Percentiles rank a stretch among this genome's conserved stretches.
Evolutionary conservation across 2,329 filamentous ascomycete genomes (phyloP).

Genomic region (Sarocladiaceae sp.): DNA sequence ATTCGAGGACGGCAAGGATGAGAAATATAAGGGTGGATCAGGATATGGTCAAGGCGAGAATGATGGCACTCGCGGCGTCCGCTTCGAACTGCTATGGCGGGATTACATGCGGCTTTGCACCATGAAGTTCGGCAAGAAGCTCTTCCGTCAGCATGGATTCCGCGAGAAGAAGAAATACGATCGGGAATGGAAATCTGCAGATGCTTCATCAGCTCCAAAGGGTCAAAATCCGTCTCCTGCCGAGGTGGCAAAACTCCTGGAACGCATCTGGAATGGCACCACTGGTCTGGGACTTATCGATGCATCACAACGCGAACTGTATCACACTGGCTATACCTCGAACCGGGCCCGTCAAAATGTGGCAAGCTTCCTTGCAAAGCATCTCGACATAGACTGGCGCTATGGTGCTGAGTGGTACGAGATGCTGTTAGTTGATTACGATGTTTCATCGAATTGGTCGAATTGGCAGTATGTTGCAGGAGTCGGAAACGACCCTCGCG

Average conservation of each 20-base stretch:
- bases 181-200: conserved; percentile 43
- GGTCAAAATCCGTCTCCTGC: conserved; percentile 35
- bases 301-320: conserved; percentile 67
- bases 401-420: conserved; percentile 82
- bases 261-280: conserved; percentile 57
- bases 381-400: conserved; percentile 71
- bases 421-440: conserved; percentile 67
- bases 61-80: conserved; percentile 60
- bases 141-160: conserved; percentile 63
- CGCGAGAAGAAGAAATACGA: conserved; percentile 35
- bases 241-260: conserved; percentile 41
- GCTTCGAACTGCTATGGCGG: conserved; percentile 70
- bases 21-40: conserved; percentile 29
- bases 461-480: conserved; percentile 81
- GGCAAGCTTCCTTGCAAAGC: conserved; percentile 66
- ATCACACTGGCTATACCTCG: conserved; percentile 70
- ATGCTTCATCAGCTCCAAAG: conserved; percentile 20
- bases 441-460: conserved; percentile 70
- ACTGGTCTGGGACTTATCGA: conserved; percentile 76
- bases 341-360: conserved; percentile 73
- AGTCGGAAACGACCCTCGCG: conserved; percentile 71
- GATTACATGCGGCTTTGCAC: conserved; percentile 77
- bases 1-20: conserved; percentile 59
- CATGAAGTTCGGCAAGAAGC: conserved; percentile 57
- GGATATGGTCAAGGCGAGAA: conserved; percentile 68